These are phyloP conservation scores for Solanum paucissectum DNA, from an alignment of 257 asterid genomes.

Conservation along the genomic window DNA sequence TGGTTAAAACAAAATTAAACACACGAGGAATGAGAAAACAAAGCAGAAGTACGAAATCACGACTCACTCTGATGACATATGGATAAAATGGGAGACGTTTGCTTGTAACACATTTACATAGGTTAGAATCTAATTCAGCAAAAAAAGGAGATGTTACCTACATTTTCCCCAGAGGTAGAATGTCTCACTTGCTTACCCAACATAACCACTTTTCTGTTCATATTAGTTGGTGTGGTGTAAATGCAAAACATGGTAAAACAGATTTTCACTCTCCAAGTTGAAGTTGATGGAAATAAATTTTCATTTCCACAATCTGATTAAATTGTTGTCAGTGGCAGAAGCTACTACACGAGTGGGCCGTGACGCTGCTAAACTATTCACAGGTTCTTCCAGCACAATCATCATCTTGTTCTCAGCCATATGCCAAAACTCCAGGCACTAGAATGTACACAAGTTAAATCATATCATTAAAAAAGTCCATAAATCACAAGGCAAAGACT, in stretches of 20 bases:
- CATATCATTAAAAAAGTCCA: background rate
- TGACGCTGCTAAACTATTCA: constrained; percentile 11
- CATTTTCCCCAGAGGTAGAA: background rate
- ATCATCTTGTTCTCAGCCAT: constrained; percentile 22
- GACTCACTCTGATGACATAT: background rate
- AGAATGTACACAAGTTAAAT: background rate
- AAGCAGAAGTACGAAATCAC: background rate
- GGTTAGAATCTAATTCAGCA: background rate
- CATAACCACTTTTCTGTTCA: background rate
- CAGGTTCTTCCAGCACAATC: constrained; percentile 10
- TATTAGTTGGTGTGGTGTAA: background rate
- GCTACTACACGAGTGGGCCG: constrained; percentile 15
- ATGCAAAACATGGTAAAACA: background rate
- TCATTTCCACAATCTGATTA: constrained; percentile 28
- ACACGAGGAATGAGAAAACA: background rate
- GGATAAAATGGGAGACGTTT: background rate
- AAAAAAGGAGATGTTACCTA: background rate
- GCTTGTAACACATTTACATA: background rate
- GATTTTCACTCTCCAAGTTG: background rate
- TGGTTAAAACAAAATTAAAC: background rate
- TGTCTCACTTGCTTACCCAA: background rate
- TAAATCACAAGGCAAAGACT: background rate
- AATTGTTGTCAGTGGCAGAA: constrained; percentile 12
- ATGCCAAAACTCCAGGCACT: constrained; percentile 36
- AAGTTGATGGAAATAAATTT: background rate